Base-by-base conservation (phyloP, 1,284 basidiomycete genomes). In the Mycosarcoma mackinlayi region DNA sequence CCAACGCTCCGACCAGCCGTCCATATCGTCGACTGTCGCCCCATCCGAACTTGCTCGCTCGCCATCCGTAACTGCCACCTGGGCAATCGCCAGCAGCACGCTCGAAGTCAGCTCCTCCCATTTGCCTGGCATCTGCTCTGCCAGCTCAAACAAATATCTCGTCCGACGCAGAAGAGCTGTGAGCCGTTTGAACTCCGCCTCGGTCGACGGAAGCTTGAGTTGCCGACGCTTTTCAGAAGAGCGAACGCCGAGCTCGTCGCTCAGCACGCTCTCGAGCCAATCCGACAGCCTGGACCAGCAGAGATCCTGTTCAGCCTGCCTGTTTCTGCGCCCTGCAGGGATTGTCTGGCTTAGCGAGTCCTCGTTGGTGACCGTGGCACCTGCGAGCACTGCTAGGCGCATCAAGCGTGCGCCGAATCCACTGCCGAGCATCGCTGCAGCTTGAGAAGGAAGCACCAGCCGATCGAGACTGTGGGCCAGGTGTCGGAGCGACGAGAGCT, bases 401-500 rank as follows among this genome's bases (percentile, higher is more conserved):
- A 67, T 67, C 18, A 72, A 27, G 3, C 69, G 41, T 13, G 69
- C 51, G 13, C 69, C 64, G 19, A 72, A 67, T 1, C 55, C 60
- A 14, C 55, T 52, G 16, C 63, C 69, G 3, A 72, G 46, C 58
- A 72, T 66, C 14, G 68, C 65, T 13, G 72, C 72, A 7, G 70
- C 60, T 47, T 74, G 72, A 8, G 72, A 74, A 2, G 72, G 72
- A 31, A 74, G 44, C 21, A 61, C 56, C 3, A 74, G 65, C 1
- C 63, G 55, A 24, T 71, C 72, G 24, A 74, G n/a, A 39, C 63
- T 64, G 28, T 64, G 62, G 5, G 68, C 72, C 1, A 74, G 65
- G 30, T 71, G 68, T n/a, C 65, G 63, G 24, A 74, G 42, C 18
- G 72, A 71, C 14, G 72, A 71, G 3, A 74, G 54, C 39, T 74